Evolutionary conservation across 345 rosid genomes (phyloP).

Genomic region (Gossypium australe): DNA sequence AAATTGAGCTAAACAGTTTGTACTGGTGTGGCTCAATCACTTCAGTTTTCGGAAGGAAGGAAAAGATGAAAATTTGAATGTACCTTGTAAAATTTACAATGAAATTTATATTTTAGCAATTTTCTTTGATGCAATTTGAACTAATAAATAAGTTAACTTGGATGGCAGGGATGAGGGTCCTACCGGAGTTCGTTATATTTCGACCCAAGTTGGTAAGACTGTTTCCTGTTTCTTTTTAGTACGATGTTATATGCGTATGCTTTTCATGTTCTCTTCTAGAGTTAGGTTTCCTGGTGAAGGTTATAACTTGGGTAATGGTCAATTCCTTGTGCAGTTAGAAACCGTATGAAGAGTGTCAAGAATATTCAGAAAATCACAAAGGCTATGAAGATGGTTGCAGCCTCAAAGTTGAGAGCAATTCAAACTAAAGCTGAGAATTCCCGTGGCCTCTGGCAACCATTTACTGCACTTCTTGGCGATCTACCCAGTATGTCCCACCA

Average conservation of each 20-base stretch:
- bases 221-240: not conserved
- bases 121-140: not conserved
- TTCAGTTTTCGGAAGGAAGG: not conserved
- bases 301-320: constrained; percentile 8
- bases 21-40: not conserved
- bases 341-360: constrained; percentile 97
- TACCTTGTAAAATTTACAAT: not conserved
- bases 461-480: constrained; percentile 71
- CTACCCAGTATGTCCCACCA: constrained; percentile 40
- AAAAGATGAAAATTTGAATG: not conserved
- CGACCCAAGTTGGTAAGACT: constrained; percentile 85
- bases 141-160: constrained; percentile 10
- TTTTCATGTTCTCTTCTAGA: not conserved
- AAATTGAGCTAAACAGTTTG: not conserved
- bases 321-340: constrained; percentile 59
- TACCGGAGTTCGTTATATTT: constrained; percentile 66
- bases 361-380: constrained; percentile 96
- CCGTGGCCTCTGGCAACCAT: constrained; percentile 94
- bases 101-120: not conserved
- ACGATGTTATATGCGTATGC: not conserved
- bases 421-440: constrained; percentile 86
- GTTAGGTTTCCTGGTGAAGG: not conserved
- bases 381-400: constrained; percentile 99
- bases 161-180: constrained; percentile 69
- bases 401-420: constrained; percentile 87